Base-by-base conservation (phyloP, 306 rosid species). In the Trichosanthes truncata region DNA sequence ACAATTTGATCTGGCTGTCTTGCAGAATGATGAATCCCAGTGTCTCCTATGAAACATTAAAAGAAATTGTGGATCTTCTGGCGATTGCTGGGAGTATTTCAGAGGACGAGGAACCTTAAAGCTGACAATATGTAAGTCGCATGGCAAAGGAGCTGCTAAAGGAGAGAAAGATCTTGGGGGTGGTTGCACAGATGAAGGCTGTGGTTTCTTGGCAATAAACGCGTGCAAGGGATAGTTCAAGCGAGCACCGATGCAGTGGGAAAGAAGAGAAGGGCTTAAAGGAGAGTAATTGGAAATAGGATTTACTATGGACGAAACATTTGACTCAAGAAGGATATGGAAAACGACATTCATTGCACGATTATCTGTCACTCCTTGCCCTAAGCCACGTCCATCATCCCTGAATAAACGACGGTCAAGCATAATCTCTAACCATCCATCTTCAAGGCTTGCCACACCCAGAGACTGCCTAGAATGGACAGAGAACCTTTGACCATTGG, bases 291-390 rank as follows among this genome's bases (percentile, higher is more conserved):
- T 89, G 41, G 93, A 84, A 82, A 68, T 87, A 52, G 88, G 87
- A 79, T 83, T 88, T 82, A 85, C 51, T 53, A 69, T 55, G 53
- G 91, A 40, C 36, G 99, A 95, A 81, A 93, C 76, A 78, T 90
- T 95, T 45, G 94, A 36, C 78, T 95, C 99, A 51, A 87, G 7
- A 2, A 89, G 83, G 62, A 93, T 82, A 90, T 95, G 99, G 87
- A 95, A 95, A 87, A 93, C 81, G 35, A 93, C 92, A 71, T 91
- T 93, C 92, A 91, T 83, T 14, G 87, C 88, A 15, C 93, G 99
- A 83, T 95, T 95, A 83, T 95, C 99, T 89, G 80, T 89, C 89
- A 95, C 97, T 81, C 97, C 99, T 89, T 95, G 99, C 80, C 99
- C 99, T 0, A 95, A 87, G 74, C 99, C 99, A 65, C 99, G 97